Base-by-base conservation (phyloP, 2,329 filamentous ascomycete genomes). In the Fusarium hostae region DNA sequence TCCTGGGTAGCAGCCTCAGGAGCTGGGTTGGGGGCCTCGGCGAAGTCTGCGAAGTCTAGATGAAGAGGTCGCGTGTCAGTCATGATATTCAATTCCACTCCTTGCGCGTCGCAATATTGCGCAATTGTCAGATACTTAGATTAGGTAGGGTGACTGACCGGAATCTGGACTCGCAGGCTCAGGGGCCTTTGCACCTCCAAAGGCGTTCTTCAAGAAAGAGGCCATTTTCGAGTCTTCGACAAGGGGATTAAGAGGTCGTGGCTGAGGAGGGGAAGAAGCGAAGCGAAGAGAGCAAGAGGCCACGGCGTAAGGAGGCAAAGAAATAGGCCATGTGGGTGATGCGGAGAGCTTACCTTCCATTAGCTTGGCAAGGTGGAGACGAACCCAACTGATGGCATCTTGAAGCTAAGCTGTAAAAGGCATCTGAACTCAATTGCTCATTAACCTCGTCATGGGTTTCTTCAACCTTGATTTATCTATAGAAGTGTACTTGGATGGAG, bases 41-140 rank as follows among this genome's bases (percentile, higher is more conserved):
- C 94, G 79, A 97, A 98, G 86, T 98, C 95, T 84, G 94, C 94
- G 81, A 98, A 98, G 84, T 97, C 95, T 97, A 54, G 57, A 66
- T 11, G 47, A 68, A 47, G 51, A 35, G 51, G 60, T 34, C 74
- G 75, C 59, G 60, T 56, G 77, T 81, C 71, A 81, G 79, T 61
- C 48, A 66, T 59, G 52, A 55, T 61, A 30, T 58, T 50, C 51
- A 58, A 55, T 41, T 41, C 28, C 28, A 30, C 57, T 68, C 58
- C 47, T 57, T 52, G 59, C 62, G 63, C 63, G 59, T 59, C 62
- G 58, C 67, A 68, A 59, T 64, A 66, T 73, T 66, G 51, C 70
- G 66, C 70, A 66, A 59, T 40, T 60, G 48, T n/a, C 48, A 26
- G 26, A 26, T 40, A 30, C 24, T 30, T 11, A 3, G 26, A 59